Evolutionary conservation across 768 basidiomycete genomes (phyloP).

Genomic region (Candolleomyces eurysporus): DNA sequence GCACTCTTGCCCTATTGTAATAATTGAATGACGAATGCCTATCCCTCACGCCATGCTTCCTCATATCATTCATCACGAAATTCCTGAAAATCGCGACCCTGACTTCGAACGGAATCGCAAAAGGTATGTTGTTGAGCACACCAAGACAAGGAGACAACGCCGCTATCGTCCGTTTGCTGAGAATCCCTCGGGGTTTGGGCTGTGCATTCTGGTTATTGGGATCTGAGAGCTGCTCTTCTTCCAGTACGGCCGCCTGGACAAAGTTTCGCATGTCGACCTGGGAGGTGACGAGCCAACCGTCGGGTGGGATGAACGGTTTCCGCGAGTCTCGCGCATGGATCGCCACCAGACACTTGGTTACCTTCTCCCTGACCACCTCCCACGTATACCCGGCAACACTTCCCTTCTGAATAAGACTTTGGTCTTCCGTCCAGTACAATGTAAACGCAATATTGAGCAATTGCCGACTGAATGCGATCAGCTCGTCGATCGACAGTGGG

Average conservation of each 20-base stretch:
- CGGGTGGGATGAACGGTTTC: slow-evolving; percentile 50
- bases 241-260: slow-evolving; percentile 80
- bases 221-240: slow-evolving; percentile 14
- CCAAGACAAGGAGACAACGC: slow-evolving; percentile 83
- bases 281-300: slow-evolving; percentile 77
- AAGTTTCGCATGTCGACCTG: slow-evolving; percentile 56
- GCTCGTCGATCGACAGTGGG: slow-evolving; percentile 80
- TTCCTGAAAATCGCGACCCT: slow-evolving; percentile 88
- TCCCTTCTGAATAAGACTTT: slow-evolving; percentile 18
- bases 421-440: slow-evolving; percentile 54
- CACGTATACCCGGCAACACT: slow-evolving; percentile 42
- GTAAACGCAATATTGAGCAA: slow-evolving; percentile 83
- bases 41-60: slow-evolving; percentile 10
- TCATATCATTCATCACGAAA: slow-evolving; percentile 53
- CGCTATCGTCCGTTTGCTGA: slow-evolving; percentile 69
- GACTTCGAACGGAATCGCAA: slow-evolving; percentile 88
- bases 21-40: not conserved
- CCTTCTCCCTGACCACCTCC: slow-evolving; percentile 71
- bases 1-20: slow-evolving; percentile 36
- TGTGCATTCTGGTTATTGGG: not conserved
- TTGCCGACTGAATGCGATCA: slow-evolving; percentile 68
- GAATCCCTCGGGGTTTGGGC: slow-evolving; percentile 18
- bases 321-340: slow-evolving; percentile 90
- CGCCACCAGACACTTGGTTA: slow-evolving; percentile 75
- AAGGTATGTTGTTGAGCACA: slow-evolving; percentile 93